Percentiles rank a stretch among this genome's conserved stretches.
Conservation (phyloP, 164 flowering plant species). For the Hamamelis virginiana region DNA sequence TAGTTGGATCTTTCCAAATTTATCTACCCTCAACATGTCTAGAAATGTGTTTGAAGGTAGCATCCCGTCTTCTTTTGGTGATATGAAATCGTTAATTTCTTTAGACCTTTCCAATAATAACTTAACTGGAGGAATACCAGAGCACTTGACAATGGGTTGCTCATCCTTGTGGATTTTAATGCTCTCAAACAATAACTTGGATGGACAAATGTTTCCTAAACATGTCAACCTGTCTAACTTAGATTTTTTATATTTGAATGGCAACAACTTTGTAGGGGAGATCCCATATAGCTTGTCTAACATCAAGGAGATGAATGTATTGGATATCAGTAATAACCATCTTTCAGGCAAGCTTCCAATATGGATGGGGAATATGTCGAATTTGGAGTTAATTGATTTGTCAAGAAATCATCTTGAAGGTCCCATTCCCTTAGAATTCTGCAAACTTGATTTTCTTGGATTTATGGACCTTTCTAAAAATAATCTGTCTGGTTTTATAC, state of each 20-base stretch:
- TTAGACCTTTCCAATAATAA: constrained; percentile 4
- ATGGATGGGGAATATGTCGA: constrained; percentile 6
- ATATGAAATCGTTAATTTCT: background rate
- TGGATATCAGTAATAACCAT: background rate
- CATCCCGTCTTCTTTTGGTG: constrained; percentile 1
- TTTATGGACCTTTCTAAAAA: constrained; percentile 8
- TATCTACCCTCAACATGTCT: background rate
- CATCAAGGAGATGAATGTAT: background rate
- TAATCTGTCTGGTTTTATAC: too few species aligned
- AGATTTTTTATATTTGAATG: background rate
- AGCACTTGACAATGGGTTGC: background rate
- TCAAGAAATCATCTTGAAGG: background rate
- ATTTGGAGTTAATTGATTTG: background rate
- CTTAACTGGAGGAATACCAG: background rate
- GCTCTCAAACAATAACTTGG: constrained; percentile 1
- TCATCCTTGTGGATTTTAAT: background rate
- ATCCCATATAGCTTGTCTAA: constrained; percentile 2
- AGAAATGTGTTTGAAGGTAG: background rate
- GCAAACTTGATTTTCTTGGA: background rate
- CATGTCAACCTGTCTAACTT: background rate
- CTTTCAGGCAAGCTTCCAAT: constrained; percentile 6
- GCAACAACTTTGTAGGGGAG: background rate
- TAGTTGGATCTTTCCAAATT: background rate
- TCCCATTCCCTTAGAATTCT: background rate
- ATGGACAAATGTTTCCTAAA: constrained; percentile 1